Percentiles rank a stretch among this genome's conserved stretches.
Conservation (phyloP, 805 yeast genomes). For the Kluyveromyces aestuarii region DNA sequence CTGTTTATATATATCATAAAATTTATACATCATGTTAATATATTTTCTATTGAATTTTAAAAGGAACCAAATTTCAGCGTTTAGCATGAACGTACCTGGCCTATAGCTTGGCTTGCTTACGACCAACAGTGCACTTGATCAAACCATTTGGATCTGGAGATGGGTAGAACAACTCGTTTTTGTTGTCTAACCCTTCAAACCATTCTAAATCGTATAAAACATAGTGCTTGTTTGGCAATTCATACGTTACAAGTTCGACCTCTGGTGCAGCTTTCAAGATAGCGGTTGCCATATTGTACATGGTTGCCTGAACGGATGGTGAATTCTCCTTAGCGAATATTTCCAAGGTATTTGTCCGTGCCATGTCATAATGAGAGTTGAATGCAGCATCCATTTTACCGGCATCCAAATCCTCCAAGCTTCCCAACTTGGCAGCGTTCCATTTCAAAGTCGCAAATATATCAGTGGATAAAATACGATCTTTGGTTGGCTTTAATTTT, state of each 20-base stretch:
- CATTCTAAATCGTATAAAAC: slow-evolving; percentile 71
- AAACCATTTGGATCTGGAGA: slow-evolving; percentile 88
- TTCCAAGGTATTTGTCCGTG: slow-evolving; percentile 61
- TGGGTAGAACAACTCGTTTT: slow-evolving; percentile 82
- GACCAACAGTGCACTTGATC: slow-evolving; percentile 78
- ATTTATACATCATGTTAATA: background rate
- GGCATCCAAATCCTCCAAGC: slow-evolving; percentile 40
- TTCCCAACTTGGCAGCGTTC: slow-evolving; percentile 40
- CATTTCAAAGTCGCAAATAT: slow-evolving; percentile 67
- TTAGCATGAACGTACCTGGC: background rate
- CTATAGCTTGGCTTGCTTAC: slow-evolving; percentile 52
- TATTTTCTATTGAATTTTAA: too few relatives aligned
- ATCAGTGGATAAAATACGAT: slow-evolving; percentile 83
- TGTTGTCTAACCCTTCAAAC: slow-evolving; percentile 71
- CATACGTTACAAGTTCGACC: slow-evolving; percentile 58
- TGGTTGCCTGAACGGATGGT: slow-evolving; percentile 93
- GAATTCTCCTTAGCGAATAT: slow-evolving; percentile 80
- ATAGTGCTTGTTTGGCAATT: slow-evolving; percentile 88
- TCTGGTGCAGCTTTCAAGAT: slow-evolving; percentile 52
- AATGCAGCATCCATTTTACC: slow-evolving; percentile 55
- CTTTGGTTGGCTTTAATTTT: slow-evolving; percentile 72
- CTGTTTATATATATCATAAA: background rate
- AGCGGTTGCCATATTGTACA: slow-evolving; percentile 82
- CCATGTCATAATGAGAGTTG: slow-evolving; percentile 53
- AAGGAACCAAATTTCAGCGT: too few relatives aligned